Base-by-base conservation (phyloP, 2,329 filamentous ascomycete species). In the Pestalotiopsis sp. region DNA sequence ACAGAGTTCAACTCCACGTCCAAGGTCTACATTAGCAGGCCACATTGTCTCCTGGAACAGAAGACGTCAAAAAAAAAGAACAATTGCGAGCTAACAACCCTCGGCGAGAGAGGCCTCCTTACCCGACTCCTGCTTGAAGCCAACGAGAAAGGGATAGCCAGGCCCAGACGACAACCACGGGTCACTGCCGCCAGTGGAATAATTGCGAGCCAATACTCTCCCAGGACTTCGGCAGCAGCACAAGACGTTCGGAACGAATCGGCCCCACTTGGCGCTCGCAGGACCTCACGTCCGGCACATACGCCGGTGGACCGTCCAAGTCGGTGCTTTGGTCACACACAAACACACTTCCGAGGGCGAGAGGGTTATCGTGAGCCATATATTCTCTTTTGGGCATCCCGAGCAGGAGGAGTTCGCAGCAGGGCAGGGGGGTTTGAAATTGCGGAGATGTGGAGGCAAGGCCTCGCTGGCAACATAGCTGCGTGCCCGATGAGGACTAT, bases 221-320 rank as follows among this genome's bases (percentile, higher is more conserved):
- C 2, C 41, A 4, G 7, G 13, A 20, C 6, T 23, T 52, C 45
- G 45, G 45, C 45, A 23, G 57, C 52, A 59, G 41, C 58, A 20
- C 36, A 61, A 45, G 58, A 38, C 65, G 65, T 56, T 67, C 65
- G 65, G 65, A 36, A 61, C 56, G 65, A 67, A 67, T 61, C 65
- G 65, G 65, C 65, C 65, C 65, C 65, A 67, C 57, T 27, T 49
- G n/a, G 38, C 41, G 38, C 38, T 12, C 27, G 27, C 52, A 67
- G 65, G 39, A 61, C 23, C 23, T 23, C 23, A 23, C 52, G 25
- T 61, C 65, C 52, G 65, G 65, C 65, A 67, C 3, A 61, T 45
- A 31, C 52, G n/a, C 65, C 65, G 65, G 56, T 45, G 65, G 20
- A 31, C 65, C 52, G 65, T 61, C 45, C n/a, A 52, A 52, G 45